Conservation (phyloP, 495 filamentous ascomycete species). For the Entonaema liquescens region DNA sequence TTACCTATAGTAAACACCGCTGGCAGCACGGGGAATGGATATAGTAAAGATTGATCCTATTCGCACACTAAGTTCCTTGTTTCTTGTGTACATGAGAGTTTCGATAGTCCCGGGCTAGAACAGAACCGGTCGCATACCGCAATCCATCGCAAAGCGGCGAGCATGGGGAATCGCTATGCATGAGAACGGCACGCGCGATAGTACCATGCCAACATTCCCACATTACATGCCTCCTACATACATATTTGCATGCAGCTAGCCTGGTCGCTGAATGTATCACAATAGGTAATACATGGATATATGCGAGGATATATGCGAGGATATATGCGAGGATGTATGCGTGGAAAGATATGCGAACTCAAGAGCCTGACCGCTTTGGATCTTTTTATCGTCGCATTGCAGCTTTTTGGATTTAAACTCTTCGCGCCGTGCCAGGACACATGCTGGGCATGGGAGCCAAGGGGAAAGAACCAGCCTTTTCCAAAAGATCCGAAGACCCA, state of each 20-base stretch:
- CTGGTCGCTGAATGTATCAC: not conserved
- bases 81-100: constrained; percentile 22
- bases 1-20: constrained; percentile 29
- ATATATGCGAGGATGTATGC: constrained; percentile 5
- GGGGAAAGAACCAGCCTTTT: not conserved
- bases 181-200: constrained; percentile 35
- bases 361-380: constrained; percentile 32
- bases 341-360: not conserved
- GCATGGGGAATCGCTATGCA: constrained; percentile 33
- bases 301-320: not conserved
- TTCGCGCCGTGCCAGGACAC: constrained; percentile 34
- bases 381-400: constrained; percentile 34
- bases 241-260: not conserved
- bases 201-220: constrained; percentile 12
- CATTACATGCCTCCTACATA: not conserved
- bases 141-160: constrained; percentile 21
- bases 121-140: constrained; percentile 14
- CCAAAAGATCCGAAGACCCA: constrained; percentile 15
- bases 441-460: constrained; percentile 22
- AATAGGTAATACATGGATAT: constrained; percentile 10
- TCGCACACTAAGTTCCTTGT: not conserved
- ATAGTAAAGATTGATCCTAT: constrained; percentile 1
- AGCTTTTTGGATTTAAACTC: constrained; percentile 34
- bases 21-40: constrained; percentile 19
- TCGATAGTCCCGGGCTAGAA: constrained; percentile 31